These are phyloP conservation scores for Yamadazyma endophytica DNA, from an alignment of 805 yeast genomes.

Conservation along the genomic window DNA sequence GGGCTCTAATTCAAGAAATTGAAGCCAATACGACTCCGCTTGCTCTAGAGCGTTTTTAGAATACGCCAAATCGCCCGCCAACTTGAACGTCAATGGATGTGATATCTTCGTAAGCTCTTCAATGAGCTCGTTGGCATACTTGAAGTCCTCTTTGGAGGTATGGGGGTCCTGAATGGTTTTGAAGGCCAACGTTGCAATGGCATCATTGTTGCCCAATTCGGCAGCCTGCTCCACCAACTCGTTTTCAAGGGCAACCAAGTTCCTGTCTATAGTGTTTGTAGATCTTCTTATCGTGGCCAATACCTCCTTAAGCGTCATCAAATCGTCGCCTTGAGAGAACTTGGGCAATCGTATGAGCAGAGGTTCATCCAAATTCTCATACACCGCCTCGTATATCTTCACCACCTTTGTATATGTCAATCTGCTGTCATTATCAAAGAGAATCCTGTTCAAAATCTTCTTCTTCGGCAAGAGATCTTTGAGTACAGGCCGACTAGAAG, in stretches of 20 bases:
- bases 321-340: constrained; percentile 50
- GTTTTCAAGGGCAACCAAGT: constrained; percentile 61
- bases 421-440: constrained; percentile 65
- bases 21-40: constrained; percentile 57
- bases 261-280: constrained; percentile 55
- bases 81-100: constrained; percentile 73
- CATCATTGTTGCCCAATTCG: constrained; percentile 76
- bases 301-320: constrained; percentile 65
- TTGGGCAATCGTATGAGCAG: constrained; percentile 36
- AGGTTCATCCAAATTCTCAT: constrained; percentile 43
- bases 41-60: constrained; percentile 43
- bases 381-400: constrained; percentile 50
- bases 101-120: constrained; percentile 50
- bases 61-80: constrained; percentile 73
- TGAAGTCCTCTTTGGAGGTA: constrained; percentile 47
- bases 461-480: constrained; percentile 52
- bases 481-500: no score
- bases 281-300: constrained; percentile 57
- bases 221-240: constrained; percentile 80
- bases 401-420: constrained; percentile 50
- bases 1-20: constrained; percentile 52
- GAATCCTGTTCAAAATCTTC: constrained; percentile 50
- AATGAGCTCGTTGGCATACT: constrained; percentile 60
- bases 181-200: constrained; percentile 69
- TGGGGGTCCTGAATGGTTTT: constrained; percentile 43